Evolutionary conservation across 208 protist species (phyloP).

Genomic region (Leishmania tarentolae): DNA sequence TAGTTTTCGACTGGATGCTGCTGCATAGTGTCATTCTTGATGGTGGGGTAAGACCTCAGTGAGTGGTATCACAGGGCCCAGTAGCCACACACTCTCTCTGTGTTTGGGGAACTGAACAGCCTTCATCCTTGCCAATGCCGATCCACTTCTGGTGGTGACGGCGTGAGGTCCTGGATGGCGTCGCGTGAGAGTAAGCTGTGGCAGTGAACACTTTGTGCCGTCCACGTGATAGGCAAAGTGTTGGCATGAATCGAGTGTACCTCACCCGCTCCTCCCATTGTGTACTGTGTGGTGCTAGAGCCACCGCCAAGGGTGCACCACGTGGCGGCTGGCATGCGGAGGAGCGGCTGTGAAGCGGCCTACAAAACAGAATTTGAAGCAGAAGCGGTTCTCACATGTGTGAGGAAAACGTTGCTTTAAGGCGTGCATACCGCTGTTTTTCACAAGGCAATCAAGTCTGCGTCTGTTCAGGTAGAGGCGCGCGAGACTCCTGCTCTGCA

Average conservation of each 20-base stretch:
- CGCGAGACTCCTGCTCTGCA: neutral
- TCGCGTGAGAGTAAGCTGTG: too few species aligned
- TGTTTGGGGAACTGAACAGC: neutral
- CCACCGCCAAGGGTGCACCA: neutral
- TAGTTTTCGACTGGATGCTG: neutral
- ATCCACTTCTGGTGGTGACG: neutral
- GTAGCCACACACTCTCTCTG: neutral
- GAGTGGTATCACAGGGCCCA: neutral
- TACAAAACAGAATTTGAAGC: too few species aligned
- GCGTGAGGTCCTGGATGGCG: too few species aligned
- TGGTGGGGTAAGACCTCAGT: neutral
- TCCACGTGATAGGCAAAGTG: neutral
- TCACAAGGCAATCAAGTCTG: neutral
- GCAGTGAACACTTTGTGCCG: neutral
- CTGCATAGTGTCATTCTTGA: neutral
- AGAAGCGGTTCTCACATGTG: too few species aligned
- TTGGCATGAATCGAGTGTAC: neutral
- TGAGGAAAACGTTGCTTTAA: too few species aligned
- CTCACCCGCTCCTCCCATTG: neutral
- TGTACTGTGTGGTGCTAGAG: neutral
- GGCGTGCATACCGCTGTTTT: too few species aligned
- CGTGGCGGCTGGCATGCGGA: too few species aligned
- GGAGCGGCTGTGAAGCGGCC: too few species aligned
- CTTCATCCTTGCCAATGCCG: neutral
- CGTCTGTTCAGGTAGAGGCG: too few species aligned